phyloP scores from a whole-genome alignment of 352 stramenopile species.

The Halophytophthora batemanensis region DNA sequence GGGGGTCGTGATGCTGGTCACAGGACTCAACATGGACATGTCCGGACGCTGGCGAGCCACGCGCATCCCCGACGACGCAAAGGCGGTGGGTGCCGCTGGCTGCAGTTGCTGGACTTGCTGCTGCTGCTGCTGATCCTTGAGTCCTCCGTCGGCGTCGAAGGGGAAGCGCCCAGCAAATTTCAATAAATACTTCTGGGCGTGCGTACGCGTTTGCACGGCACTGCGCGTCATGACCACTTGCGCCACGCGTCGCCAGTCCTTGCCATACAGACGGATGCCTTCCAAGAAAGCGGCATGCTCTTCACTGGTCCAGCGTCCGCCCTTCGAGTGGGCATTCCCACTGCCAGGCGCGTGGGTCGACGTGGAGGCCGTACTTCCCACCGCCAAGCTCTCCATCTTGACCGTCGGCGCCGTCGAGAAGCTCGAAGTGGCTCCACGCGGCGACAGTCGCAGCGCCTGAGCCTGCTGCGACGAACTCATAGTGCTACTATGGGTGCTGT shows the following conservation, averaged over 20 bases:
- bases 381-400: constrained; percentile 28
- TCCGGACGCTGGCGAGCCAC: neutral
- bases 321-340: constrained; percentile 45
- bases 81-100: neutral
- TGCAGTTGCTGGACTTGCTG: constrained; percentile 10
- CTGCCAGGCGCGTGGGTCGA: constrained; percentile 8
- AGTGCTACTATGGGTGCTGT: constrained; percentile 5
- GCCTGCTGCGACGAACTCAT: constrained; percentile 10
- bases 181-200: constrained; percentile 92
- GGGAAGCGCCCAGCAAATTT: constrained; percentile 85
- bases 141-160: constrained; percentile 52
- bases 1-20: constrained; percentile 27
- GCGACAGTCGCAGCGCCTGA: constrained; percentile 22
- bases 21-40: constrained; percentile 26
- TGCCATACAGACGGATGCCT: constrained; percentile 83
- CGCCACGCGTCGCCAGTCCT: constrained; percentile 83
- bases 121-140: constrained; percentile 32
- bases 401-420: constrained; percentile 19
- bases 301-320: constrained; percentile 84
- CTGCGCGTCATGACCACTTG: constrained; percentile 81
- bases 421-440: constrained; percentile 9
- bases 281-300: constrained; percentile 86
- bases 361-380: constrained; percentile 13
- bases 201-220: constrained; percentile 86
- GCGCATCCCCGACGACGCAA: neutral